Percentiles rank a stretch among this genome's conserved stretches.
Evolutionary conservation across 495 filamentous ascomycete species (phyloP).

Genomic region (Aspergillus ellipticus): DNA sequence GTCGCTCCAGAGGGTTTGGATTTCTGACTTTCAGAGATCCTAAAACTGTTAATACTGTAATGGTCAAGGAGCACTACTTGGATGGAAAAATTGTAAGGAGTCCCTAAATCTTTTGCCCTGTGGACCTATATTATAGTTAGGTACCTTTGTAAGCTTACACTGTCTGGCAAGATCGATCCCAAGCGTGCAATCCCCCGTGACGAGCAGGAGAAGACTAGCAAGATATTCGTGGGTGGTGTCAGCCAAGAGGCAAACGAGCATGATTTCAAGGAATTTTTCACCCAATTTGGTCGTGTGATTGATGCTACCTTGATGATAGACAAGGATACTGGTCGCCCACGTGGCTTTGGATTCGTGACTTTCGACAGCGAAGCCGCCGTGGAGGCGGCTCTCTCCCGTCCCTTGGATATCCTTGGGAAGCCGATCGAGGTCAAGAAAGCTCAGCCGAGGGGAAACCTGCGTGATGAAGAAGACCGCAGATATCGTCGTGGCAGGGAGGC

Average conservation of each 20-base stretch:
- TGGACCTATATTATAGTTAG: neutral
- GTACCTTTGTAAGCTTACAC: constrained; percentile 19
- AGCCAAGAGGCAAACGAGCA: constrained; percentile 94
- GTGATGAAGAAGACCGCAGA: constrained; percentile 72
- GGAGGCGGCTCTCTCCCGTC: constrained; percentile 78
- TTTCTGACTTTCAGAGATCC: constrained; percentile 98
- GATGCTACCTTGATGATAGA: constrained; percentile 99
- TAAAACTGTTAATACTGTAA: constrained; percentile 96
- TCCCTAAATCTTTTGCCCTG: constrained; percentile 1
- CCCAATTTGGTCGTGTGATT: constrained; percentile 90
- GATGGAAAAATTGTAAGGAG: constrained; percentile 93
- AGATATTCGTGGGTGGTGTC: constrained; percentile 97
- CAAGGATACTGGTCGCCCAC: constrained; percentile 92
- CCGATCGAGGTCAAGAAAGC: constrained; percentile 98
- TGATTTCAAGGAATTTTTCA: constrained; percentile 95
- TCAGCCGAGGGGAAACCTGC: constrained; percentile 90
- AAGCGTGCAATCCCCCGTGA: constrained; percentile 97
- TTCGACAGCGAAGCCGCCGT: constrained; percentile 96
- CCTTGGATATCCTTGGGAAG: constrained; percentile 88
- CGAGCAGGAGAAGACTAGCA: constrained; percentile 94
- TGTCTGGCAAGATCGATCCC: constrained; percentile 74
- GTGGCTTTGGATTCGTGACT: constrained; percentile 98
- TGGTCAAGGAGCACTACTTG: constrained; percentile 98
- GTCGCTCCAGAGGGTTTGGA: constrained; percentile 91
- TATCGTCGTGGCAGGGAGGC: constrained; percentile 51